phyloP scores from a whole-genome alignment of 495 filamentous ascomycete species.

The Neurospora africana region DNA sequence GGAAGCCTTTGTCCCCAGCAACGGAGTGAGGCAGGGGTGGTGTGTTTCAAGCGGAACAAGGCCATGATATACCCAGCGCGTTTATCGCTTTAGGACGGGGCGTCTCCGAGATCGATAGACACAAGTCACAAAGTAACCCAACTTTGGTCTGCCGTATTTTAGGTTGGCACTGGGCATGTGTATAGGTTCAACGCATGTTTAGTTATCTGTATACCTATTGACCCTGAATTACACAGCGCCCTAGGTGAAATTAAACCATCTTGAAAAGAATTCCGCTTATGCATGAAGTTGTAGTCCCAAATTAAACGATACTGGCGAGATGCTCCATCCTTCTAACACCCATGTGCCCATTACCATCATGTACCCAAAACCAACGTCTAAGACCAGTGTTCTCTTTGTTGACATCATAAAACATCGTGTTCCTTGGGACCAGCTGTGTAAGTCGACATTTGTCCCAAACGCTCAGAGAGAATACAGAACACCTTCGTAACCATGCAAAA shows the following conservation, averaged over 20 bases:
- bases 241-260: background rate
- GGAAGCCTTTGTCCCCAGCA: background rate
- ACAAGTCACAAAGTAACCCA: background rate
- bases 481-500: background rate
- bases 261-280: background rate
- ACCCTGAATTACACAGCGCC: background rate
- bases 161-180: background rate
- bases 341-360: background rate
- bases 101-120: background rate
- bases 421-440: background rate
- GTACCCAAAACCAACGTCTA: background rate
- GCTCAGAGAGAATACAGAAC: background rate
- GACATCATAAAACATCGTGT: background rate
- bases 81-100: background rate
- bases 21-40: background rate
- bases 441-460: background rate
- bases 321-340: background rate
- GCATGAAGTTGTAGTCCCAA: background rate
- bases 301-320: background rate
- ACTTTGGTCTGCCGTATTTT: background rate
- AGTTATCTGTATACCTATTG: background rate
- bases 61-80: background rate
- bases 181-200: background rate
- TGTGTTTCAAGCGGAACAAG: background rate
- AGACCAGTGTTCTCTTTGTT: background rate